These are phyloP conservation scores for Calocybe gangraenosa DNA, from an alignment of 768 basidiomycete species.

Conservation along the genomic window DNA sequence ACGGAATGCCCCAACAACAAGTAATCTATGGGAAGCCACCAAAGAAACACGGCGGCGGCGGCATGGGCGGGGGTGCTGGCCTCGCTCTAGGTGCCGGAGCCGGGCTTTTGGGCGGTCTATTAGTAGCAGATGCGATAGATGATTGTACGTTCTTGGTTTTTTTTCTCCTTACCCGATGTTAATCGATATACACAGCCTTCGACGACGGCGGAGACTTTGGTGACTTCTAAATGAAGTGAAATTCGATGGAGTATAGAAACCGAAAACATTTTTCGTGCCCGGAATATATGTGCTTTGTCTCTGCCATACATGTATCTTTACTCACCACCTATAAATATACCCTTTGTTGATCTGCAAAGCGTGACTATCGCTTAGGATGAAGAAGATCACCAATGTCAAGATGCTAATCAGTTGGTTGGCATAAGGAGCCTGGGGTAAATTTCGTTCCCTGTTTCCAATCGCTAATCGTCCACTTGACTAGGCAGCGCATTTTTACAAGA, in stretches of 20 bases:
- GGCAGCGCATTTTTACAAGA: too few relatives aligned
- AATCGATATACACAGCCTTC: not conserved
- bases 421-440: too few relatives aligned
- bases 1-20: constrained; percentile 36
- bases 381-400: too few relatives aligned
- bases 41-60: constrained; percentile 20
- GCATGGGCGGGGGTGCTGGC: constrained; percentile 11
- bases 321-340: not conserved
- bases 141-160: constrained; percentile 8
- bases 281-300: not conserved
- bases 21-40: constrained; percentile 30
- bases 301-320: too few relatives aligned
- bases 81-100: constrained; percentile 41
- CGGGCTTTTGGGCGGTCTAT: constrained; percentile 60
- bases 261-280: not conserved
- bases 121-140: constrained; percentile 43
- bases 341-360: not conserved
- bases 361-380: too few relatives aligned
- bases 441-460: too few relatives aligned
- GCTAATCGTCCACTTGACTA: too few relatives aligned
- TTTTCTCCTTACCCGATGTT: too few relatives aligned
- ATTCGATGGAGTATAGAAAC: too few relatives aligned
- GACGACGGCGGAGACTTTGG: not conserved
- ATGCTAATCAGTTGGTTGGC: too few relatives aligned
- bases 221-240: not conserved